Base-by-base conservation (phyloP, 495 filamentous ascomycete genomes). In the Neurospora hispaniola region DNA sequence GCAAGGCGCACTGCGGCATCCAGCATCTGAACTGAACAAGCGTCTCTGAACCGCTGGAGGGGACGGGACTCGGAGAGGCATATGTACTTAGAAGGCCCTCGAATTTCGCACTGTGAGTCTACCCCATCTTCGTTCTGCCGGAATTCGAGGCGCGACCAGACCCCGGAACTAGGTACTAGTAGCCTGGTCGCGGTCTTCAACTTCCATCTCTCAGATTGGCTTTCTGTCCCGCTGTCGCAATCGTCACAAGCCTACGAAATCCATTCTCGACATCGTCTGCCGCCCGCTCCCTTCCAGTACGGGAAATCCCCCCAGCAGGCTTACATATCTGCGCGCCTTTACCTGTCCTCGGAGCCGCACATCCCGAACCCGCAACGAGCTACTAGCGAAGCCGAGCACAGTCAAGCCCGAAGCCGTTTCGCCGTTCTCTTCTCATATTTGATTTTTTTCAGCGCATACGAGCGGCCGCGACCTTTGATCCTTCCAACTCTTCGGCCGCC, bases 401-500 rank as follows among this genome's bases (percentile, higher is more conserved):
- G 54, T 62, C 23, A 62, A 62, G 23, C 12, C 12, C 54, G 23
- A 54, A 4, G 46, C 20, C 5, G 46, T 27, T 54, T 54, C 46
- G 46, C 46, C 46, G 23, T 59, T 59, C 20, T 31, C 11, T 59
- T 16, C 54, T 62, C 27, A 7, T 27, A 31, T 62, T 27, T 3
- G 54, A 16, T 62, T 35, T 62, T 27, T 11, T 35, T 62, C 12
- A 27, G 27, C 54, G 54, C 54, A 62, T 62, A 62, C 54, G 54
- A 62, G 54, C 23, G 54, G 14, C 54, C 54, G 54, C 23, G 27
- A 62, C 54, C 54, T 16, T 62, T 62, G 54, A 62, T 62, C 27
- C 54, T 42, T 44, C 71, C 44, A 43, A 46, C 42, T 69, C 70
- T 23, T 73, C 75, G 81, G 83, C 81, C 81, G 80, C 81, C 82